Conservation (phyloP, 2,329 filamentous ascomycete species). For the Aspergillus eucalypticola region DNA sequence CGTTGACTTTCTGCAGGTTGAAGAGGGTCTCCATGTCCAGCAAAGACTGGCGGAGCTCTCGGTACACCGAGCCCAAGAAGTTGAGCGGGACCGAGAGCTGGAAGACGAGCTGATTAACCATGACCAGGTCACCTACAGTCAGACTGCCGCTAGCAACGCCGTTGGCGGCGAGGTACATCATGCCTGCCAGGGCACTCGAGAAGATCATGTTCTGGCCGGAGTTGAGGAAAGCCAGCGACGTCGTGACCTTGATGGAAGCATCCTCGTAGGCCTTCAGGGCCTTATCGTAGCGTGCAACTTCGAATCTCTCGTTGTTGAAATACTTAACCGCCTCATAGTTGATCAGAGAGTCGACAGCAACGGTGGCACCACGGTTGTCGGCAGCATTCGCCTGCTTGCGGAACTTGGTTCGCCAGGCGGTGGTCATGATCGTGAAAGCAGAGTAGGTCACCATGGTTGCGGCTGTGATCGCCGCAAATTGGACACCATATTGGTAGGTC, state of each 20-base stretch:
- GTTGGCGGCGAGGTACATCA: slow-evolving; percentile 97
- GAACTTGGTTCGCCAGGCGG: slow-evolving; percentile 96
- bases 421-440: slow-evolving; percentile 95
- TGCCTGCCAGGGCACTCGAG: slow-evolving; percentile 84
- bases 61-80: slow-evolving; percentile 96
- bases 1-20: slow-evolving; percentile 94
- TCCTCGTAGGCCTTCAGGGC: slow-evolving; percentile 84
- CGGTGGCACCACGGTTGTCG: slow-evolving; percentile 91
- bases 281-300: slow-evolving; percentile 85
- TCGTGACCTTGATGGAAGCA: slow-evolving; percentile 95
- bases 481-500: slow-evolving; percentile 90
- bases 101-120: slow-evolving; percentile 99
- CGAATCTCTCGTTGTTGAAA: slow-evolving; percentile 98
- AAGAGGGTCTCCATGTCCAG: slow-evolving; percentile 99
- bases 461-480: slow-evolving; percentile 88
- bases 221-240: slow-evolving; percentile 89
- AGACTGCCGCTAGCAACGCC: slow-evolving; percentile 79
- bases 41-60: slow-evolving; percentile 89
- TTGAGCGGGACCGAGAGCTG: slow-evolving; percentile 96
- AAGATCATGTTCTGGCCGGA: slow-evolving; percentile 97
- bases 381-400: slow-evolving; percentile 92
- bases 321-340: slow-evolving; percentile 99
- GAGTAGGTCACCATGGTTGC: slow-evolving; percentile 91
- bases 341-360: slow-evolving; percentile 94
- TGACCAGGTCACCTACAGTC: slow-evolving; percentile 93